Evolutionary conservation across 75 land plant genomes (phyloP).

Genomic region (Picea sitchensis): DNA sequence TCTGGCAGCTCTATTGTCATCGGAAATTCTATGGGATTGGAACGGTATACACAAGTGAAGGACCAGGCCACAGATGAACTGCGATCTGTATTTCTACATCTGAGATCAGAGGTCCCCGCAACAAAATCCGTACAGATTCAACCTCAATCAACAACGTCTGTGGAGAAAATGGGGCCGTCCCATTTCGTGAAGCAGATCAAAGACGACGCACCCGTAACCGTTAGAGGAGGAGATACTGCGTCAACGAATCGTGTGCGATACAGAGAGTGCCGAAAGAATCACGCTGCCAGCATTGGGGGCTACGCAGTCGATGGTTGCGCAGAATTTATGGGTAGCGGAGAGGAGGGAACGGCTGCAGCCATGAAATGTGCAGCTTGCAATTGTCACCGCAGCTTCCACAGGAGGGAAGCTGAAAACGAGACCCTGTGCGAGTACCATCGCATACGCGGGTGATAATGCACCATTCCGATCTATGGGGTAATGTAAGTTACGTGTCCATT

Average conservation of each 20-base stretch:
- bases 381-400: conserved; percentile 53
- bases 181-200: neutral
- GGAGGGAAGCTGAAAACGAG: conserved; percentile 24
- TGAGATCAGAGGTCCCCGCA: neutral
- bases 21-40: neutral
- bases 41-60: no score
- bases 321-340: conserved; percentile 45
- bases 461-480: no score
- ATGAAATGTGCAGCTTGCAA: conserved; percentile 61
- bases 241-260: conserved; percentile 24
- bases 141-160: neutral
- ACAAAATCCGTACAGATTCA: neutral
- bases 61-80: neutral
- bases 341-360: conserved; percentile 31
- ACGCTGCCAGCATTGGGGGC: conserved; percentile 47
- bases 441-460: no score
- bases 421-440: neutral
- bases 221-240: neutral
- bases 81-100: neutral
- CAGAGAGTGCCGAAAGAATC: conserved; percentile 63
- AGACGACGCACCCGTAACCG: neutral
- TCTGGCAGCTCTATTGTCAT: neutral
- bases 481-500: no score
- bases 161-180: neutral
- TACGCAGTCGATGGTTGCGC: conserved; percentile 62